Base-by-base conservation (phyloP, 345 rosid genomes). In the Mallotus nudiflorus region DNA sequence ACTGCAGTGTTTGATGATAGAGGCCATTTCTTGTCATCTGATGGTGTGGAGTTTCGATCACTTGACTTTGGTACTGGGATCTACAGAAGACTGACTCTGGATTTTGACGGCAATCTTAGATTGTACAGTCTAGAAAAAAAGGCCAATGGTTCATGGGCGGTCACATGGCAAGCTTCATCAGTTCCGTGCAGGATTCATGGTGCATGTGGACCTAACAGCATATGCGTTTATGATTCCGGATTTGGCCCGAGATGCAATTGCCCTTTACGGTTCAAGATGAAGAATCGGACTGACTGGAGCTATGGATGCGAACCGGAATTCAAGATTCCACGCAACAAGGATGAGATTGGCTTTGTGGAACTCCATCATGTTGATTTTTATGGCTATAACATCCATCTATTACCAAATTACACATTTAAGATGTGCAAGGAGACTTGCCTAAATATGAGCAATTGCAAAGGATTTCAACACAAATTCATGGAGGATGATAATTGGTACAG, bases 91-190 rank as follows among this genome's bases (percentile, higher is more conserved):
- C 46, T 84, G 25, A 75, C 70, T 5, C 74, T 84, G 5, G 88
- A 82, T 71, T 37, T 24, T 29, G 88, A 84, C 50, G 84, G 86
- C 2, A 76, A 75, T 49, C 31, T 78, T 51, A 54, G 82, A 9
- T 6, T 80, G 24, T 85, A 85, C 54, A 78, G 83, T 69, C 70
- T 65, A 19, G 58, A 62, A 12, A 12, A 59, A n/a, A n/a, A n/a
- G n/a, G n/a, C n/a, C n/a, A n/a, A n/a, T 1, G 42, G 45, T 1
- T 10, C 20, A 0, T 82, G 86, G 88, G 28, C 9, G 27, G 78
- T 82, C 22, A 11, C 83, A 5, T 80, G 81, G 84, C 75, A 77
- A 66, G 73, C 58, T 11, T 1, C 67, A 10, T 18, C 52, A 5
- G n/a, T 33, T 5, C 7, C 52, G 0, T 82, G 88, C 64, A 48